These are phyloP conservation scores for Zymoseptoria tritici DNA, from an alignment of 2,329 filamentous ascomycete species.

Conservation along the genomic window DNA sequence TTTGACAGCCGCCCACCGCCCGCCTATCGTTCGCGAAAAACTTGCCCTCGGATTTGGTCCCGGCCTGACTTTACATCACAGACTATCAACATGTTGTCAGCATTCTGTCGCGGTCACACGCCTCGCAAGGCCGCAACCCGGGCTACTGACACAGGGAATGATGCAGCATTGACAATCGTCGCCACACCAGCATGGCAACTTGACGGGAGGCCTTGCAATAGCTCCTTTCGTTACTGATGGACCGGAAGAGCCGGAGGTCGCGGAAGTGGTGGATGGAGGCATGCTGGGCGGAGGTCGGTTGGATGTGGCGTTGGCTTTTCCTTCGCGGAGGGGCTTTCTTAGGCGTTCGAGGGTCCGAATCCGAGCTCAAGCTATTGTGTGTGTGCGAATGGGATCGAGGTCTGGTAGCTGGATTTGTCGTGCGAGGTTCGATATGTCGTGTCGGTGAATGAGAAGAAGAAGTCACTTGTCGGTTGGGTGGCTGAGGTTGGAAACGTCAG, in stretches of 20 bases:
- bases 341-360: not conserved
- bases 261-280: conserved; percentile 24
- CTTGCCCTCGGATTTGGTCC: no score
- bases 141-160: conserved; percentile 15
- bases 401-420: not conserved
- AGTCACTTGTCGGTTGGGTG: not conserved
- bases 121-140: no score
- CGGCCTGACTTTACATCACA: no score
- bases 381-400: not conserved
- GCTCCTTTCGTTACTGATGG: conserved; percentile 14
- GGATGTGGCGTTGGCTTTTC: not conserved
- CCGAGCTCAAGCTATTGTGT: not conserved
- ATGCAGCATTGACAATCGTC: conserved; percentile 18
- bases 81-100: not conserved
- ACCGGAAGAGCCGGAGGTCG: conserved; percentile 14
- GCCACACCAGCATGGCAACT: conserved; percentile 30
- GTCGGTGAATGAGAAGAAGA: not conserved
- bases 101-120: not conserved
- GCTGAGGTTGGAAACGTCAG: not conserved
- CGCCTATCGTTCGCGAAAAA: no score
- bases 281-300: conserved; percentile 8
- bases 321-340: not conserved
- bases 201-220: conserved; percentile 20
- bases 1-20: no score
- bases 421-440: not conserved